Evolutionary conservation across 306 rosid genomes (phyloP).

Genomic region (Hylodesmum podocarpum): DNA sequence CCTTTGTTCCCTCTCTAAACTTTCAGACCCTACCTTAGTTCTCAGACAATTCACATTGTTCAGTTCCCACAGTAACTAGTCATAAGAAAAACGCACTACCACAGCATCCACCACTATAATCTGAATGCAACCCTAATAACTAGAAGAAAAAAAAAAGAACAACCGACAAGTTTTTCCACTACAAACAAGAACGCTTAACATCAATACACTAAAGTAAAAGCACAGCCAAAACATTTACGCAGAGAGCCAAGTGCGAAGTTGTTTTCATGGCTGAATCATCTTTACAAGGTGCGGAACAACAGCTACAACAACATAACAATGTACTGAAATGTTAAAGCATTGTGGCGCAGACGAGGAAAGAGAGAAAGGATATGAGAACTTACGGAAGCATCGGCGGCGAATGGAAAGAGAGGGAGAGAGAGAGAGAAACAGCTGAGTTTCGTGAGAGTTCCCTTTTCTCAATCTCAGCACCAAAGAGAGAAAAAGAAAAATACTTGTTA

Average conservation of each 20-base stretch:
- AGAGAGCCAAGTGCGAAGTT: slow-evolving; percentile 1
- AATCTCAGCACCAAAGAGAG: slow-evolving; percentile 49
- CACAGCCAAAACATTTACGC: slow-evolving; percentile 18
- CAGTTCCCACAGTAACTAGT: slow-evolving; percentile 42
- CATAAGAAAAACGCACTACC: slow-evolving; percentile 31
- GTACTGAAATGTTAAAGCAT: neutral
- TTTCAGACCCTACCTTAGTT: slow-evolving; percentile 36
- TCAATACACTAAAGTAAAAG: neutral
- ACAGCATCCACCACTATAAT: slow-evolving; percentile 44
- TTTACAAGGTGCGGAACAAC: neutral
- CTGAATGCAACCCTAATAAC: slow-evolving; percentile 28
- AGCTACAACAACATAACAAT: neutral
- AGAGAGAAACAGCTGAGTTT: slow-evolving; percentile 18
- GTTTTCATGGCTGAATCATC: neutral
- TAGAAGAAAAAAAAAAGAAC: slow-evolving; percentile 1
- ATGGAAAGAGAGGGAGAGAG: neutral
- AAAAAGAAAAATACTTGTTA: too few species aligned
- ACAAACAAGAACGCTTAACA: neutral
- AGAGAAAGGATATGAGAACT: slow-evolving; percentile 9
- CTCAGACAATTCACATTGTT: slow-evolving; percentile 38
- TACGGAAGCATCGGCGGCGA: slow-evolving; percentile 41
- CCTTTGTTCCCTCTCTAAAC: slow-evolving; percentile 38
- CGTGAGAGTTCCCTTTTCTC: slow-evolving; percentile 34
- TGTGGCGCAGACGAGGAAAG: neutral
- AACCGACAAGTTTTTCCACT: neutral